Base-by-base conservation (phyloP, 2,329 filamentous ascomycete genomes). In the Aspergillus ibericus region DNA sequence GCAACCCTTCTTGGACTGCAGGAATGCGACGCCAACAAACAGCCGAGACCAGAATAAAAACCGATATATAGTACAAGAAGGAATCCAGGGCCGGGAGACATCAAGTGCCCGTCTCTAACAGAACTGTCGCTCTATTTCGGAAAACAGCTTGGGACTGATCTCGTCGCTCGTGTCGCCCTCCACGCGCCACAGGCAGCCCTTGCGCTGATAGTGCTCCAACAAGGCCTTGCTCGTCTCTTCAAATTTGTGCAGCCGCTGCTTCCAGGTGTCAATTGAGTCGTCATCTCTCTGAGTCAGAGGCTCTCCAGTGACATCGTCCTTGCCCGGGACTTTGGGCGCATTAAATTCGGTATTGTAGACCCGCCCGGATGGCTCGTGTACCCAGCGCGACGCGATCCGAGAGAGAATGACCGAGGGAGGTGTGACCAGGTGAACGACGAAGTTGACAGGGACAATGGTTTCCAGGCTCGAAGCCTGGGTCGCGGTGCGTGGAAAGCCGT, bases 271-370 rank as follows among this genome's bases (percentile, higher is more conserved):
- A 66, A 95, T 89, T 58, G 87, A 89, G 72, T 99, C 95, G 70
- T 99, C 95, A 7, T 88, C 82, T 56, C 95, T 83, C 72, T 96
- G 89, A 5, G 89, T 88, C 61, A 99, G 82, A 20, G 83, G 81
- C 73, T 99, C 95, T 15, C 95, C 95, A 0, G 95, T 99, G 49
- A 97, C 72, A 74, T 99, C 95, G 76, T 99, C 95, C 65, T 82
- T 85, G 25, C 95, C 93, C 0, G 86, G 77, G 1, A 93, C 86
- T 65, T 88, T 89, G 0, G 95, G 95, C 7, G 90, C 84, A 71
- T 98, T 92, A 80, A 96, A 99, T 0, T 88, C 88, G 2, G 92
- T 96, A 75, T 99, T 99, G 81, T 99, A 99, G 15, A 97, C 89
- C 27, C 95, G 85, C 1, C 95, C 95, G 0, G 92, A 96, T 0